Conservation (phyloP, 768 basidiomycete species). For the Lactarius deliciosus region DNA sequence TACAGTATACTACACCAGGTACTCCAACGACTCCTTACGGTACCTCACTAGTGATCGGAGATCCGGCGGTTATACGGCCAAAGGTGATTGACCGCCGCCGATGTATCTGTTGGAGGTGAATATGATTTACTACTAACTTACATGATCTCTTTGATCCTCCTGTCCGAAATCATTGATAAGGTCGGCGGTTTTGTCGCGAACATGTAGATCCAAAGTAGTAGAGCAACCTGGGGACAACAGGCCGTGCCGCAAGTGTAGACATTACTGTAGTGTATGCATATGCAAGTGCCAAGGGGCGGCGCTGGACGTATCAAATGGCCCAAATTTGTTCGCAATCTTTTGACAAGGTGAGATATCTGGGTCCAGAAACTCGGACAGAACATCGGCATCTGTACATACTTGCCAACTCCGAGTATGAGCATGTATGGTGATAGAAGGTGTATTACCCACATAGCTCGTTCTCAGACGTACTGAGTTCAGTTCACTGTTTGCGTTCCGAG, state of each 20-base stretch:
- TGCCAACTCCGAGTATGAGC: not conserved
- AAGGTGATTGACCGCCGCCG: conserved; percentile 12
- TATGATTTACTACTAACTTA: conserved; percentile 3
- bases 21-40: not conserved
- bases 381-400: conserved; percentile 3
- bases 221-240: not conserved
- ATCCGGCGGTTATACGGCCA: conserved; percentile 5
- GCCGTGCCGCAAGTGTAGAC: not conserved
- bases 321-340: not conserved
- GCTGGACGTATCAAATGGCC: conserved; percentile 4
- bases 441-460: not conserved
- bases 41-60: conserved; percentile 9
- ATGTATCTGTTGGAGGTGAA: not conserved
- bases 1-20: not conserved
- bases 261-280: not conserved
- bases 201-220: conserved; percentile 4
- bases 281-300: not conserved
- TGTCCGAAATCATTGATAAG: conserved; percentile 8
- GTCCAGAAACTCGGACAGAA: conserved; percentile 2
- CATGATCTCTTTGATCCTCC: conserved; percentile 4
- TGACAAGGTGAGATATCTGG: not conserved
- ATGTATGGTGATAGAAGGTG: not conserved
- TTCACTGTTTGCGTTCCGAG: not conserved
- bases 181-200: conserved; percentile 2
- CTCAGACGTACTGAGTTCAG: not conserved